phyloP scores from a whole-genome alignment of 2,329 filamentous ascomycete species.

The Orbilia brochopaga region DNA sequence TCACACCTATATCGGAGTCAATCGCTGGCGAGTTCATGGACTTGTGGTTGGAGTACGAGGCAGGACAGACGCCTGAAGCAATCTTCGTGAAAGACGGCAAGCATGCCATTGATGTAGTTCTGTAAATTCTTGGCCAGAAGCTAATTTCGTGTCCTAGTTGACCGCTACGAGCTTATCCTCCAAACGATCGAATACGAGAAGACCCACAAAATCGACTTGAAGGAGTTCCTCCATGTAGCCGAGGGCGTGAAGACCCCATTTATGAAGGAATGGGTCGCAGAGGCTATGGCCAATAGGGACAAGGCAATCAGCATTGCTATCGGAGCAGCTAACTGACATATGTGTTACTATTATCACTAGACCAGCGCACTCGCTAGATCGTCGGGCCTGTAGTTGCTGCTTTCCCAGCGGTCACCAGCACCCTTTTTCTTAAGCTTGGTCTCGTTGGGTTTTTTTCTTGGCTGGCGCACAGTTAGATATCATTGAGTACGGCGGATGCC shows the following conservation, averaged over 20 bases:
- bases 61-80: constrained; percentile 79
- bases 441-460: constrained; percentile 35
- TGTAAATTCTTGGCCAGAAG: not conserved
- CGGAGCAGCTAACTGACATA: constrained; percentile 37
- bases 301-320: constrained; percentile 9
- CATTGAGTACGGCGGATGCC: constrained; percentile 15
- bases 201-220: constrained; percentile 72
- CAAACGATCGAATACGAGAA: constrained; percentile 98
- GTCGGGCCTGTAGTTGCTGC: constrained; percentile 25
- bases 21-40: constrained; percentile 74
- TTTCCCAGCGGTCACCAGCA: constrained; percentile 29
- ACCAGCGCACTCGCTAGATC: constrained; percentile 10
- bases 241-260: constrained; percentile 75
- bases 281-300: constrained; percentile 76
- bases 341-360: constrained; percentile 22
- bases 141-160: constrained; percentile 63
- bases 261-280: constrained; percentile 77
- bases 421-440: constrained; percentile 40
- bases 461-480: constrained; percentile 46
- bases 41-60: constrained; percentile 96
- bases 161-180: constrained; percentile 92
- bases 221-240: constrained; percentile 84
- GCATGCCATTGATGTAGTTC: not conserved
- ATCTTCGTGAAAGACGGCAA: constrained; percentile 81
- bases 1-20: constrained; percentile 77